Evolutionary conservation across 2,329 filamentous ascomycete genomes (phyloP).

Genomic region (Colletotrichum australisinense): DNA sequence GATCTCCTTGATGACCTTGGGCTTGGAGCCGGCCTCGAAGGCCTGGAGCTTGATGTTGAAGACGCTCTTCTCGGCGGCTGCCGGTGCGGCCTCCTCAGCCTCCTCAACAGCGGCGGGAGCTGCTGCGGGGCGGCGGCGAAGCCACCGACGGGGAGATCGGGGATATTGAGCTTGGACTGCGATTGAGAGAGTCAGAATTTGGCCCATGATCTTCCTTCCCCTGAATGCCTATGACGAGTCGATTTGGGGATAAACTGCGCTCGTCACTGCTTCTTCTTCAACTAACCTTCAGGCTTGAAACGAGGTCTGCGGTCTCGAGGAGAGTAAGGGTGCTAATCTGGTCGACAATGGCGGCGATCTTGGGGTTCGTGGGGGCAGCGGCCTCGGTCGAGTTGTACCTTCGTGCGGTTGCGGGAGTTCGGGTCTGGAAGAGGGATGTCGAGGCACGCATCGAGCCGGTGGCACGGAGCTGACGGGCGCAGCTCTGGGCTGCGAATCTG

Average conservation of each 20-base stretch:
- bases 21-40: constrained; percentile 90
- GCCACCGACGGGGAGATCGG: constrained; percentile 93
- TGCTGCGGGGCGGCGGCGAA: constrained; percentile 73
- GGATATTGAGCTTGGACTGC: constrained; percentile 94
- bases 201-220: constrained; percentile 8
- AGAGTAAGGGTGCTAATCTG: constrained; percentile 99
- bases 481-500: constrained; percentile 73
- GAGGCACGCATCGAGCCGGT: constrained; percentile 58
- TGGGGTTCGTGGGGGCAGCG: constrained; percentile 77
- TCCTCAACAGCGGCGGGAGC: constrained; percentile 76
- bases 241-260: not conserved
- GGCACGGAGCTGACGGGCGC: constrained; percentile 70
- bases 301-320: constrained; percentile 95
- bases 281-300: constrained; percentile 91
- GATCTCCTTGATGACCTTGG: constrained; percentile 99
- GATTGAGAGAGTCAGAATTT: constrained; percentile 15
- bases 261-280: not conserved
- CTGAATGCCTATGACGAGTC: not conserved
- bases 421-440: constrained; percentile 57
- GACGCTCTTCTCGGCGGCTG: constrained; percentile 93
- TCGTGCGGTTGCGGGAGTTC: constrained; percentile 64
- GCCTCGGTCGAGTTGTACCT: constrained; percentile 92
- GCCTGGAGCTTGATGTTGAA: constrained; percentile 96
- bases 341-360: constrained; percentile 95
- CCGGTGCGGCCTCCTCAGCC: constrained; percentile 88